Percentiles rank a stretch among this genome's conserved stretches.
These are phyloP conservation scores for Trapa incisa DNA, from an alignment of 345 rosid genomes.

Conservation along the genomic window DNA sequence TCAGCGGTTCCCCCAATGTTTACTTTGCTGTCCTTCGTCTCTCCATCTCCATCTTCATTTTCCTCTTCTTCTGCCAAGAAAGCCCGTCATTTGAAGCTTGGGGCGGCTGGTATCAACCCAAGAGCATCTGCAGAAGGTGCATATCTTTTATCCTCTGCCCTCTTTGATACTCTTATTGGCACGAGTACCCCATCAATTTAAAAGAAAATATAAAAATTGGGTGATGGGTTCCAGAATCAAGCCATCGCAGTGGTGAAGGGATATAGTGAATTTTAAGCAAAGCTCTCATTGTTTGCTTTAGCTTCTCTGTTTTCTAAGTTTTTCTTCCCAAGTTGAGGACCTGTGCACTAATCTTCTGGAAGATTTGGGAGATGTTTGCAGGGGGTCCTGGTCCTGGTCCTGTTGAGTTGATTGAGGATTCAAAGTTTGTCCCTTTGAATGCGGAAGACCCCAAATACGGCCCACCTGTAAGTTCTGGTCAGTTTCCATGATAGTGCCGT, in stretches of 20 bases:
- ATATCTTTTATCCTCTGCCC: not conserved
- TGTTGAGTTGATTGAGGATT: conserved; percentile 37
- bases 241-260: not conserved
- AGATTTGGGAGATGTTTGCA: conserved; percentile 3
- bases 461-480: conserved; percentile 78
- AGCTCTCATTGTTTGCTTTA: not conserved
- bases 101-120: conserved; percentile 4
- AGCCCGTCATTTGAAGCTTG: conserved; percentile 13
- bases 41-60: not conserved
- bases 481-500: conserved; percentile 5
- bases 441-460: conserved; percentile 61
- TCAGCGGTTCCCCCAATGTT: not conserved
- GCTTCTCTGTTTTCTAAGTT: not conserved
- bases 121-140: conserved; percentile 40
- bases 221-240: not conserved
- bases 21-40: not conserved
- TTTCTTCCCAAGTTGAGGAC: not conserved
- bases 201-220: not conserved
- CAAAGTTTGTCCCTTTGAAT: conserved; percentile 71
- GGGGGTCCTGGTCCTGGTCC: conserved; percentile 47
- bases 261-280: not conserved
- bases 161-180: not conserved
- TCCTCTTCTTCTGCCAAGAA: not conserved
- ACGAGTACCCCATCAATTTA: not conserved
- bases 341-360: not conserved